Evolutionary conservation across 441 rosid species (phyloP).

Genomic region (Arabidopsis lyrata): DNA sequence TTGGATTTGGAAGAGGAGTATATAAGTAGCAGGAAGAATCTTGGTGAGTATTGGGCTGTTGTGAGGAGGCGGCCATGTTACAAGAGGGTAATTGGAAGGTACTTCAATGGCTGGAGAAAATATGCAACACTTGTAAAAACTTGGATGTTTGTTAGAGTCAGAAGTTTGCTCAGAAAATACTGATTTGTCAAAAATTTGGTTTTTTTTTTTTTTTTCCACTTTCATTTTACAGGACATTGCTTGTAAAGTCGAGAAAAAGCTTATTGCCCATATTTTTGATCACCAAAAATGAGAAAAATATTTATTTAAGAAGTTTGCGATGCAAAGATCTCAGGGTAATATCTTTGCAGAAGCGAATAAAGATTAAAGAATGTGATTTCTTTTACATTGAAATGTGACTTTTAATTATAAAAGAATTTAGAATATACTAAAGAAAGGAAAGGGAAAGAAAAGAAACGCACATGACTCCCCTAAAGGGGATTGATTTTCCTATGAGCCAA

Average conservation of each 20-base stretch:
- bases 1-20: conserved; percentile 76
- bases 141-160: conserved; percentile 67
- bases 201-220: not conserved
- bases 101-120: conserved; percentile 86
- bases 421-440: conserved; percentile 50
- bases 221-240: conserved; percentile 14
- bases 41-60: conserved; percentile 73
- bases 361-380: conserved; percentile 37
- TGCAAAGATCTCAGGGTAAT: not conserved
- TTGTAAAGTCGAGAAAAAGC: conserved; percentile 18
- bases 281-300: not conserved
- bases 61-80: conserved; percentile 78
- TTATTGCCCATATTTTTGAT: not conserved
- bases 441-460: conserved; percentile 32
- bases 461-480: conserved; percentile 45
- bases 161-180: conserved; percentile 51
- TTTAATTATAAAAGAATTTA: conserved; percentile 56
- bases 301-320: not conserved
- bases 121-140: conserved; percentile 70
- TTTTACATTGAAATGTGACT: conserved; percentile 38
- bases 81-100: conserved; percentile 72
- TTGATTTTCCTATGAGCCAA: conserved; percentile 42
- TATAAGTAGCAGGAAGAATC: conserved; percentile 64
- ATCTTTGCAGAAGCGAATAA: conserved; percentile 19
- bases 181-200: conserved; percentile 18